Evolutionary conservation across 768 basidiomycete genomes (phyloP).

Genomic region (Tulasnella sp.): DNA sequence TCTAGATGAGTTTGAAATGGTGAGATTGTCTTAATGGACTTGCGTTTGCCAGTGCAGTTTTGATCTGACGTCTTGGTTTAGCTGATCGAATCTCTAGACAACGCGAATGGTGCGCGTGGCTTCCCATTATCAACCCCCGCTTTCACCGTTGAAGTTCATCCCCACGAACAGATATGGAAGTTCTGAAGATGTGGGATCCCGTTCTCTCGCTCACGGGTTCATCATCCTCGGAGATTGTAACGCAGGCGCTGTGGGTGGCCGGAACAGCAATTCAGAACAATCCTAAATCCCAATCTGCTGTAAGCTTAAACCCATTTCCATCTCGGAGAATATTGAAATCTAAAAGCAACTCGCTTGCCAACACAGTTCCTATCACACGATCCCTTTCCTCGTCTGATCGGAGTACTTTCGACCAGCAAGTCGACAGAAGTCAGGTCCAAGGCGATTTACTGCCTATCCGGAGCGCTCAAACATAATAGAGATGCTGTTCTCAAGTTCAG

Average conservation of each 20-base stretch:
- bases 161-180: slow-evolving; percentile 49
- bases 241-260: slow-evolving; percentile 71
- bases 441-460: slow-evolving; percentile 72
- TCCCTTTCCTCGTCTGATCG: slow-evolving; percentile 54
- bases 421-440: slow-evolving; percentile 56
- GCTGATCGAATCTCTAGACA: slow-evolving; percentile 84
- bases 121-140: not conserved
- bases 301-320: slow-evolving; percentile 30
- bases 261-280: slow-evolving; percentile 90
- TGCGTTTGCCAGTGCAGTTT: not conserved
- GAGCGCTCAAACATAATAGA: slow-evolving; percentile 65
- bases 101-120: slow-evolving; percentile 64
- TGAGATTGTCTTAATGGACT: slow-evolving; percentile 27
- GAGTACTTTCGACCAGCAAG: slow-evolving; percentile 40
- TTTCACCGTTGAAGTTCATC: not conserved
- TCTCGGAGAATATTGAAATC: not conserved
- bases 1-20: slow-evolving; percentile 83
- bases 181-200: slow-evolving; percentile 69
- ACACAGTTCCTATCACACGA: slow-evolving; percentile 46
- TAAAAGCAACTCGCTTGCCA: not conserved
- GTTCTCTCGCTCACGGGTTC: slow-evolving; percentile 53
- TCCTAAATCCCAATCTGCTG: slow-evolving; percentile 66
- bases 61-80: slow-evolving; percentile 25
- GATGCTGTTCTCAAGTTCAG: slow-evolving; percentile 49
- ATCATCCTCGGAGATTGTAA: slow-evolving; percentile 48